Percentiles rank a stretch among this genome's conserved stretches.
Evolutionary conservation across 192 early-diverging fungal species (phyloP).

Genomic region (Piromyces sp.): DNA sequence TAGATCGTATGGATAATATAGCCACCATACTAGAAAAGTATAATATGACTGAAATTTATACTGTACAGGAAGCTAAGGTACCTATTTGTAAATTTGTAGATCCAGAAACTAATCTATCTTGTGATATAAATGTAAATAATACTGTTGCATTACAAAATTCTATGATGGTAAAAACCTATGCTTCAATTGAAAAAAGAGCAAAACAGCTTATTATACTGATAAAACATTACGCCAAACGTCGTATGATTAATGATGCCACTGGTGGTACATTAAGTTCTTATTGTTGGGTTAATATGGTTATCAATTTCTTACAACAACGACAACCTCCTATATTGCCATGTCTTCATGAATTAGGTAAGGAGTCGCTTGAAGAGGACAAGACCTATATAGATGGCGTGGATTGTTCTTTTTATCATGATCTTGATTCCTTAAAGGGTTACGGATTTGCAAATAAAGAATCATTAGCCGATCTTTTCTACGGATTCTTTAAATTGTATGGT

Average conservation of each 20-base stretch:
- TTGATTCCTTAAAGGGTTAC: slow-evolving; percentile 44
- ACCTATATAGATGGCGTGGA: slow-evolving; percentile 22
- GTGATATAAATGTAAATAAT: slow-evolving; percentile 36
- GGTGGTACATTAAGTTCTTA: slow-evolving; percentile 89
- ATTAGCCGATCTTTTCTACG: slow-evolving; percentile 59
- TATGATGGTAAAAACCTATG: slow-evolving; percentile 73
- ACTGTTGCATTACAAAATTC: slow-evolving; percentile 79
- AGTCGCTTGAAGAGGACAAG: not conserved
- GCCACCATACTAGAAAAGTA: slow-evolving; percentile 54
- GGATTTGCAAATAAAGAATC: slow-evolving; percentile 54
- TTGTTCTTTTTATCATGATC: slow-evolving; percentile 56
- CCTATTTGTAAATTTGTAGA: slow-evolving; percentile 88
- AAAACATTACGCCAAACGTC: not conserved
- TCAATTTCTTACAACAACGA: slow-evolving; percentile 85
- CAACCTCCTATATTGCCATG: slow-evolving; percentile 75
- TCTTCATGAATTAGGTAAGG: slow-evolving; percentile 44
- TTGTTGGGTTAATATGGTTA: slow-evolving; percentile 81
- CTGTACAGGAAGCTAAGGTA: slow-evolving; percentile 71
- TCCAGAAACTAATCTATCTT: slow-evolving; percentile 74
- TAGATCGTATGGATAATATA: slow-evolving; percentile 45
- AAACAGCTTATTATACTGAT: not conserved
- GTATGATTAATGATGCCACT: slow-evolving; percentile 26
- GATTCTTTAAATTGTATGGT: slow-evolving; percentile 50
- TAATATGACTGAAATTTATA: slow-evolving; percentile 60
- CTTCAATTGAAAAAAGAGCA: slow-evolving; percentile 22